Evolutionary conservation across 2,329 filamentous ascomycete species (phyloP), one percentile per base, ranked within the genome.

Genomic region (Colletotrichum spaethianum): DNA sequence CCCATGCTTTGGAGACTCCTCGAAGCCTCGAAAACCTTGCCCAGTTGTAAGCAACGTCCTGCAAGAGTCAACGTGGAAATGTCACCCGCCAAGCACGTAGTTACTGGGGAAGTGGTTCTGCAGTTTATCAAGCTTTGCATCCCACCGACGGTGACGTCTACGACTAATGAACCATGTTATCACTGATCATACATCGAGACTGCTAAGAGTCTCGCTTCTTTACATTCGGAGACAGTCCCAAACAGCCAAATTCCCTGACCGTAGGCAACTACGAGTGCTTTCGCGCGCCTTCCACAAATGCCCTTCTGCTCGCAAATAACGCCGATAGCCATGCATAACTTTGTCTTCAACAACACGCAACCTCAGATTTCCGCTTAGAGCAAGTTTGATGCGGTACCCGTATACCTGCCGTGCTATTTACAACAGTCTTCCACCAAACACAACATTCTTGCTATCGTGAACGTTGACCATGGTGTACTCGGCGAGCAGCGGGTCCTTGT

Each of bases 391-490:
- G 16, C 9, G 14, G 23, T 14, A 40, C n/a, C n/a, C 2, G 20
- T 38, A 18, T 16, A 7, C 3, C 20, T n/a, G 55, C n/a, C 1
- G 8, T 28, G 3, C 18, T 2, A 20, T 50, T 28, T 63, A 63
- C n/a, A 48, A 16, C n/a, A 36, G 9, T 52, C 23, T 44, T 6
- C 63, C 57, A 38, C 59, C 65, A 20, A 73, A 73, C 3, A 75
- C 8, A 26, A 75, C 18, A 23, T 64, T 75, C 42, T 68, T 70
- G 26, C 53, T 69, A 63, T 77, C 75, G 12, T 75, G 64, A 7
- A 75, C 74, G 38, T 77, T 77, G 38, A 77, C 57, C 57, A 77
- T 52, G n/a, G 74, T 76, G 65, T 77, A 77, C 61, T 77, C 75
- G 26, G 75, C 75, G 46, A 74, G 62, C 36, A 70, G 46, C 6